Evolutionary conservation across 2,329 filamentous ascomycete genomes (phyloP).

Genomic region (Ceratocystis diversiconidia): DNA sequence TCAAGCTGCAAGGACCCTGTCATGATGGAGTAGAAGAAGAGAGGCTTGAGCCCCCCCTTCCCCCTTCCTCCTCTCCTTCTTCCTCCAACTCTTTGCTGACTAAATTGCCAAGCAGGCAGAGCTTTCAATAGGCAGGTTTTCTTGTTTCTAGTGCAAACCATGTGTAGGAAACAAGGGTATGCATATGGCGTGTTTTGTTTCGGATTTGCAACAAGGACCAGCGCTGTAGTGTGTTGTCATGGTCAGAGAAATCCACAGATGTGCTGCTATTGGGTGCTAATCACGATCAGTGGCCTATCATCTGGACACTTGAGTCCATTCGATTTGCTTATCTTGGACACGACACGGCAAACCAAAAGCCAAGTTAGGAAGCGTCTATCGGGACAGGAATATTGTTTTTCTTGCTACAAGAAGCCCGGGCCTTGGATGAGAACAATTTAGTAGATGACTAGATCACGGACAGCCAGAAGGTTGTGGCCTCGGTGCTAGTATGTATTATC

Average conservation of each 20-base stretch:
- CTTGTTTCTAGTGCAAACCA: neutral
- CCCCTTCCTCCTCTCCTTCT: neutral
- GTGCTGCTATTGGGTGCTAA: too few relatives aligned
- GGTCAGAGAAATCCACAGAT: neutral
- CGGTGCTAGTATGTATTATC: too few relatives aligned
- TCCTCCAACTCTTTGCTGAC: neutral
- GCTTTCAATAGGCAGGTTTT: neutral
- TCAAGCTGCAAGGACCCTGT: neutral
- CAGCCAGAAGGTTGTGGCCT: too few relatives aligned
- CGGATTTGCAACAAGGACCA: conserved; percentile 3
- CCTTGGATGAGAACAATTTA: too few relatives aligned
- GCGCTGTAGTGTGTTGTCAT: neutral
- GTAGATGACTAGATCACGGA: too few relatives aligned
- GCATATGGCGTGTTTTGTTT: conserved; percentile 3
- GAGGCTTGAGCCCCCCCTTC: neutral
- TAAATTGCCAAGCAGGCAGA: conserved; percentile 1
- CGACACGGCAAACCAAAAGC: too few relatives aligned
- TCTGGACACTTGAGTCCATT: too few relatives aligned
- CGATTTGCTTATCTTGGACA: too few relatives aligned
- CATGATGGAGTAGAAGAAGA: neutral
- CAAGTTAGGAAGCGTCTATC: too few relatives aligned
- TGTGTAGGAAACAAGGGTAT: neutral
- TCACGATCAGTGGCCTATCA: too few relatives aligned
- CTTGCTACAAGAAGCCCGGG: too few relatives aligned
- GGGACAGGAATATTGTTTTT: too few relatives aligned